These are phyloP conservation scores for Gracilaria vermiculophylla DNA, from an alignment of 23 red algal species.

Conservation along the genomic window DNA sequence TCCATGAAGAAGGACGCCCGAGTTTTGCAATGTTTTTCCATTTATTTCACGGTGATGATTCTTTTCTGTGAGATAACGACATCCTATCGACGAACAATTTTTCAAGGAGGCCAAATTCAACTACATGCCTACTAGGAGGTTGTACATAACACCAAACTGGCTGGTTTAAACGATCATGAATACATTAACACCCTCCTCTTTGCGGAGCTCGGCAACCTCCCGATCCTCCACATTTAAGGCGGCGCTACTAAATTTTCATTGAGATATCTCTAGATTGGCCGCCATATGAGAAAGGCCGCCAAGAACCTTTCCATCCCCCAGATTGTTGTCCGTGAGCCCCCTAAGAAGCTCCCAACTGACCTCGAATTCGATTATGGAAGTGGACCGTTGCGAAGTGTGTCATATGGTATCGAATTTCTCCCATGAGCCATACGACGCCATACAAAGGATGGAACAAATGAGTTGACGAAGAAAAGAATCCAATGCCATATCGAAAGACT, in stretches of 20 bases:
- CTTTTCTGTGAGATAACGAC: too few relatives aligned
- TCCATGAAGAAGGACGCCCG: too few relatives aligned
- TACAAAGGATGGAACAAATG: slow-evolving; percentile 33
- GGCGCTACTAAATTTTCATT: background rate
- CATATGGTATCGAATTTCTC: too few relatives aligned
- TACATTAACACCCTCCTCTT: slow-evolving; percentile 7
- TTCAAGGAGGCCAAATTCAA: too few relatives aligned
- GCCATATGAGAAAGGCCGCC: background rate
- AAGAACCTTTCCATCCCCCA: background rate
- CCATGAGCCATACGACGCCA: background rate
- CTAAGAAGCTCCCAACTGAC: background rate
- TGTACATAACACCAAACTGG: too few relatives aligned
- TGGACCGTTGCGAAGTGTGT: background rate
- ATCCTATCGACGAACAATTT: too few relatives aligned
- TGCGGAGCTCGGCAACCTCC: background rate
- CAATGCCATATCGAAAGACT: slow-evolving; percentile 5
- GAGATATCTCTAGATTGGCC: background rate
- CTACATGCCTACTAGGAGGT: too few relatives aligned
- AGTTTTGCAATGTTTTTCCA: too few relatives aligned
- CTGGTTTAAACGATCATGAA: background rate
- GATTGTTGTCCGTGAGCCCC: background rate
- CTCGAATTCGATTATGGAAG: background rate
- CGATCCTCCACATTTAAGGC: slow-evolving; percentile 13
- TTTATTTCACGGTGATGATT: too few relatives aligned
- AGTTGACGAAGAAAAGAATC: slow-evolving; percentile 1